Evolutionary conservation across 2,329 filamentous ascomycete species (phyloP), one percentile per base, ranked within the genome.

Genomic region (Fusarium armeniacum): DNA sequence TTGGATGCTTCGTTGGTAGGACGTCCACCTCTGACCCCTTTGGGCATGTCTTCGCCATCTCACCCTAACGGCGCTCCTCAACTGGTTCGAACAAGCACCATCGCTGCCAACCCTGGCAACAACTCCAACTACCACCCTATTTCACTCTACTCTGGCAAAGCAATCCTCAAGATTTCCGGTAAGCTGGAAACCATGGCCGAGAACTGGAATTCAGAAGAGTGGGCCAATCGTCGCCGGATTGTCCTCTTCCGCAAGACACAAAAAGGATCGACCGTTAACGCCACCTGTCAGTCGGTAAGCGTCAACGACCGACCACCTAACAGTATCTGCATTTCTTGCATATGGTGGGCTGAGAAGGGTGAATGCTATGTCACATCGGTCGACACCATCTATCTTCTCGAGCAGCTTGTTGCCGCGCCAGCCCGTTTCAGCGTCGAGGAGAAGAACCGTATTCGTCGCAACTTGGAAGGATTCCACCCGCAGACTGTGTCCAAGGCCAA

Each of bases 361-460:
- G 93, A 97, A 75, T 97, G 91, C 80, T 98, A 90, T 78, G 94
- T 98, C 56, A 98, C 96, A 4, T 98, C 94, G 54, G 96, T 99
- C 20, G 96, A 99, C 80, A 98, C 95, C 3, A 98, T 99, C 74
- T 92, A 91, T 74, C 86, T 99, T n/a, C 85, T 99, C 4, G 96
- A 98, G 81, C 92, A 95, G 71, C 86, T 99, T 9, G 93, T 98
- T 10, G 93, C 89, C 1, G 79, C 85, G 0, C 86, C 87, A 0
- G 89, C 90, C 46, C 88, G 93, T 30, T 99, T 98, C 81, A 95
- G 92, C 0, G 94, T 98, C 6, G 95, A 98, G 78, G 96, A 98
- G 84, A 99, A 98, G 88, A 99, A 99, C 80, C 90, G 96, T 54
- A 98, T 99, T 74, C 91, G 96, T 32, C 90, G 96, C 68, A 99